Evolutionary conservation across 2,329 filamentous ascomycete species (phyloP), one percentile per base, ranked within the genome.

Genomic region (Epicoccum nigrum): DNA sequence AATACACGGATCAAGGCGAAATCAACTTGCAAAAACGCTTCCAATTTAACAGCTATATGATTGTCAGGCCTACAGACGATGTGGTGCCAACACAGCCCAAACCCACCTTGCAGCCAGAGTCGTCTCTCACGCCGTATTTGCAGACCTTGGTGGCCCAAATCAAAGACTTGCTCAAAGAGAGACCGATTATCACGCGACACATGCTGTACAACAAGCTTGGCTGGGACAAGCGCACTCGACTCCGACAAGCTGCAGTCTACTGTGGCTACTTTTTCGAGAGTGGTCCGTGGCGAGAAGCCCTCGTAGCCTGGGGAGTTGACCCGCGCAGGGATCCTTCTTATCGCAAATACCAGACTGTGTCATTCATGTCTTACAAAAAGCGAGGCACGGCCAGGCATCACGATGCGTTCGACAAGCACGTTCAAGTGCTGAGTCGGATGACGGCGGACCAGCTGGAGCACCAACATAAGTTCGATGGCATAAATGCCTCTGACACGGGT

Each of bases 211-310:
- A 96, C 72, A 81, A 83, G 44, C 79, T 97, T 23, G 74, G 75
- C 27, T 73, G 75, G 55, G 76, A 80, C 40, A 79, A 79, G 51
- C 78, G 80, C 20, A 78, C 79, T 45, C 74, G 77, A 15, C 76
- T 96, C 54, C 88, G 90, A 63, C 83, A 88, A 67, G 89, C 89
- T 38, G 83, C 92, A 44, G 88, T 91, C 56, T 93, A 94, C 64
- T 86, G 90, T 4, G 92, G 89, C 7, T 99, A 96, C 75, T 90
- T 92, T 74, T 97, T 97, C 79, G 88, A 89, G 52, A 91, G 89
- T 17, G 94, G 94, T 0, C 92, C 94, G 0, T 99, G 91, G 88
- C 84, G 91, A 57, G 92, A 97, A 71, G 87, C 89, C 3, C 85
- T 97, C 45, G 85, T 97, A 57, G 86, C 83, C 38, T 94, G 92